Evolutionary conservation across 2,329 filamentous ascomycete genomes (phyloP), one percentile per base, ranked within the genome.

Genomic region (Zalaria obscura): DNA sequence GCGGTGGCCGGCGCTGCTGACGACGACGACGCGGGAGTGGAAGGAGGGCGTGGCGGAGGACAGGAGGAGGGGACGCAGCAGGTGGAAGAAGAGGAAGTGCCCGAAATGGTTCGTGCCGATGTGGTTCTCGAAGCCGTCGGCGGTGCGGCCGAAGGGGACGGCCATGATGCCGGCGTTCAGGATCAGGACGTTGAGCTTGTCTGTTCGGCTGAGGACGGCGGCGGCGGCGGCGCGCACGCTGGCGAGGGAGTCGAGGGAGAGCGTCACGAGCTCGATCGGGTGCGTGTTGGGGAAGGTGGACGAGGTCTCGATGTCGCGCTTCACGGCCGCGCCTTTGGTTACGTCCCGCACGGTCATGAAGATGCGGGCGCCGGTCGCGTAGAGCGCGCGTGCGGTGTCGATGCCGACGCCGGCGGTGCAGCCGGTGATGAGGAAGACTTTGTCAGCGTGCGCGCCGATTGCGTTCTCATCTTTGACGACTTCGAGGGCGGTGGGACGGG

Each of bases 81-180:
- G 61, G n/a, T 70, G 59, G 45, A 72, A 68, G 18, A 76, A 59
- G 1, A 74, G 58, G 55, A 75, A 76, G 45, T 73, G 70, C 5
- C 58, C 62, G 1, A 78, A 55, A 49, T 76, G 65, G 51, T 76
- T 76, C 5, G 62, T 66, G 25, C 61, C 70, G 45, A 76, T 66
- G 44, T 75, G 70, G 0, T 50, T 49, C 49, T 76, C 72, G 46
- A 65, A 66, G 11, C 67, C 68, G 40, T 73, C 68, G 10, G 48
- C 46, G 3, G 65, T 70, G 39, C 52, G 46, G 48, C 50, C 10
- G 38, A 62, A 43, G 11, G 63, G 55, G 28, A 48, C 45, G 7
- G 56, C 57, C 52, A 69, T 66, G 40, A 73, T 61, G 5, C 59
- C 67, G 1, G 62, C 67, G 48, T 70, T 70, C 50, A 55, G 59